Evolutionary conservation across 192 early-diverging fungal species (phyloP).

Genomic region (Podila horticola): DNA sequence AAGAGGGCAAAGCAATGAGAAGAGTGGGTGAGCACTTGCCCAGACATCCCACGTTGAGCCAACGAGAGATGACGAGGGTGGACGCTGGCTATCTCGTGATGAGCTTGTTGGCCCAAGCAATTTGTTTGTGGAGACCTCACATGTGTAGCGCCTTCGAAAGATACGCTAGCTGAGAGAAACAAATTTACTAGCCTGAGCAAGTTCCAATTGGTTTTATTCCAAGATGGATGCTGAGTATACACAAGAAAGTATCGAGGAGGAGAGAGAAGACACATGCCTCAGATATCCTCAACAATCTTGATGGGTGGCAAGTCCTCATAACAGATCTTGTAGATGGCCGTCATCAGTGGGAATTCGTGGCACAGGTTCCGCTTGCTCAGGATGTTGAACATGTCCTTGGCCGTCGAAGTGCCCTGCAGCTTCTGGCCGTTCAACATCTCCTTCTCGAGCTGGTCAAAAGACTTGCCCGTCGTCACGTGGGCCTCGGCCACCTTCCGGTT

Average conservation of each 20-base stretch:
- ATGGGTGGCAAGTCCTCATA: slow-evolving; percentile 81
- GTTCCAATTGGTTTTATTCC: neutral
- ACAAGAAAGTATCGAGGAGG: neutral
- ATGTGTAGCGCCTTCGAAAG: too few relatives aligned
- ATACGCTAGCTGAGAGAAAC: too few relatives aligned
- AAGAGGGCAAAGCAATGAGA: too few relatives aligned
- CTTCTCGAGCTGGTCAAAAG: slow-evolving; percentile 90
- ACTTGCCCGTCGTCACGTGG: slow-evolving; percentile 90
- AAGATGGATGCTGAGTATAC: neutral
- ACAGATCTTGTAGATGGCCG: slow-evolving; percentile 91
- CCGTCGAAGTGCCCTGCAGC: slow-evolving; percentile 94
- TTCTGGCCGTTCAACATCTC: slow-evolving; percentile 98
- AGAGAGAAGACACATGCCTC: slow-evolving; percentile 5
- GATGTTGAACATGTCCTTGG: slow-evolving; percentile 87
- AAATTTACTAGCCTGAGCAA: too few relatives aligned
- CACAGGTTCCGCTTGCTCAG: slow-evolving; percentile 65
- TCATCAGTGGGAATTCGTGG: slow-evolving; percentile 88
- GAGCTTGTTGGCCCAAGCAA: too few relatives aligned
- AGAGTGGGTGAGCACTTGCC: too few relatives aligned
- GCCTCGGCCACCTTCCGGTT: slow-evolving; percentile 95
- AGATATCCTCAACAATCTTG: slow-evolving; percentile 74
- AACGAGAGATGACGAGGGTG: too few relatives aligned
- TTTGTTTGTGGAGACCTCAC: too few relatives aligned
- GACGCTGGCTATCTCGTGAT: too few relatives aligned
- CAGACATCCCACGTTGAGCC: too few relatives aligned